Evolutionary conservation across 495 filamentous ascomycete species (phyloP), one percentile per base, ranked within the genome.

Genomic region (Niebla homalea): DNA sequence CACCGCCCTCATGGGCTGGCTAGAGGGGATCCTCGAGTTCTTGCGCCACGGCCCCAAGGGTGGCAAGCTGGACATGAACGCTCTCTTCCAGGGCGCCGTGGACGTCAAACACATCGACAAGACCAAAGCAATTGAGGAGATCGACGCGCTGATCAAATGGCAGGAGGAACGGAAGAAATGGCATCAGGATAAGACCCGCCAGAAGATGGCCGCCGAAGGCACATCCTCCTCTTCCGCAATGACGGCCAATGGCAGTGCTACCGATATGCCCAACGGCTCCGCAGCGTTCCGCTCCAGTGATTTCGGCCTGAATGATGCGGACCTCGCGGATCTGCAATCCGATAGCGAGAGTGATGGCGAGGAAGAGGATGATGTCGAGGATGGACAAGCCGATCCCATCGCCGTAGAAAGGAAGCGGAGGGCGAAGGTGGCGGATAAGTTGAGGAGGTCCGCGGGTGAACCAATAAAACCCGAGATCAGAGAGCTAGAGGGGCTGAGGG

Each of bases 1-100:
- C 62, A 87, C 87, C 22, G 84, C 89, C 57, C 71, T 98, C 16
- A 98, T 98, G 92, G 78, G 81, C 8, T 97, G 93, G 93, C 78
- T 96, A 36, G 93, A 98, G 65, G 83, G 83, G n/a, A 96, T 98
- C 48, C 80, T 98, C 14, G 84, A 88, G 38, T 98, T 96, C 70
- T 70, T 98, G 32, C 79, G 92, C 41, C 78, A 87, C 37, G 92
- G 92, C 0, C 93, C 92, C 2, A 64, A 69, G 25, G 84, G 81
- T 46, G 78, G 78, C 14, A 87, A 82, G 50, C 68, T 97, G 40
- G 90, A 98, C 61, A 92, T 98, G 76, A 97, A 97, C 58, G 86
- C 85, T 16, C 69, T 98, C 22, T 83, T 97, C 62, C 78, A 83
- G 50, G 86, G 85, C 23, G 87, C 85, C 12, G 76, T 80, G 21